These are phyloP conservation scores for Microbotryum intermedium DNA, from an alignment of 1,284 basidiomycete species.

Conservation along the genomic window DNA sequence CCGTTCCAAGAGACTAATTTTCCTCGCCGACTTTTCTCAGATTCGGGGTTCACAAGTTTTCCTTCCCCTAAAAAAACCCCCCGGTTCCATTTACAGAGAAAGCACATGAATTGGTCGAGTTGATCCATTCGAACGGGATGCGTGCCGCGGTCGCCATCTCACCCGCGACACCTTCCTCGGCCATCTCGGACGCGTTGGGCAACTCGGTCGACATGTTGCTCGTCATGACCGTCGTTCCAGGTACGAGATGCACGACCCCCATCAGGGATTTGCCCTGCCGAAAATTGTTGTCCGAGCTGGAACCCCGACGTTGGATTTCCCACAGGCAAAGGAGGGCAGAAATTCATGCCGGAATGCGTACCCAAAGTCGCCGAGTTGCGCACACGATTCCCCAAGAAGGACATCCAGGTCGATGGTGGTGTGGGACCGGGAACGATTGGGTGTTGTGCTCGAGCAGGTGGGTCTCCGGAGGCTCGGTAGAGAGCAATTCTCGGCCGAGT, in stretches of 20 bases:
- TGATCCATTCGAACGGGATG: slow-evolving; percentile 70
- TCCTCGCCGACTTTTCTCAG: neutral
- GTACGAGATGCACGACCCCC: slow-evolving; percentile 40
- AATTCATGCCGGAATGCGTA: slow-evolving; percentile 88
- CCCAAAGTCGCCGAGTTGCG: slow-evolving; percentile 80
- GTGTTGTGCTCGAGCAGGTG: slow-evolving; percentile 81
- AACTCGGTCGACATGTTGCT: slow-evolving; percentile 80
- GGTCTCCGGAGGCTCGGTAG: too few relatives aligned
- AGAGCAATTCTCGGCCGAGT: too few relatives aligned
- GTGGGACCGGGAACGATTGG: slow-evolving; percentile 85
- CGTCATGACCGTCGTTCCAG: slow-evolving; percentile 95
- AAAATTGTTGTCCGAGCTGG: neutral
- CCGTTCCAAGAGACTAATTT: slow-evolving; percentile 36
- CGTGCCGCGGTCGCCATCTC: slow-evolving; percentile 89
- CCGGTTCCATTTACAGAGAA: slow-evolving; percentile 52
- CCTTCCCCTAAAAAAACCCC: too few relatives aligned
- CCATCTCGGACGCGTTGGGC: slow-evolving; percentile 74
- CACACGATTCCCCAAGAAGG: slow-evolving; percentile 76
- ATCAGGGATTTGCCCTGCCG: neutral
- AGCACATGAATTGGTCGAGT: slow-evolving; percentile 61
- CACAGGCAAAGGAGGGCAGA: slow-evolving; percentile 83
- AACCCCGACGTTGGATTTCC: neutral
- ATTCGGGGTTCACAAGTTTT: too few relatives aligned
- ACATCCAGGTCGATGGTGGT: slow-evolving; percentile 97
- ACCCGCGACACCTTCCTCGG: slow-evolving; percentile 75